Evolutionary conservation across 305 asterid genomes (phyloP), one percentile per base, ranked within the genome.

Genomic region (Plantago coronopus): DNA sequence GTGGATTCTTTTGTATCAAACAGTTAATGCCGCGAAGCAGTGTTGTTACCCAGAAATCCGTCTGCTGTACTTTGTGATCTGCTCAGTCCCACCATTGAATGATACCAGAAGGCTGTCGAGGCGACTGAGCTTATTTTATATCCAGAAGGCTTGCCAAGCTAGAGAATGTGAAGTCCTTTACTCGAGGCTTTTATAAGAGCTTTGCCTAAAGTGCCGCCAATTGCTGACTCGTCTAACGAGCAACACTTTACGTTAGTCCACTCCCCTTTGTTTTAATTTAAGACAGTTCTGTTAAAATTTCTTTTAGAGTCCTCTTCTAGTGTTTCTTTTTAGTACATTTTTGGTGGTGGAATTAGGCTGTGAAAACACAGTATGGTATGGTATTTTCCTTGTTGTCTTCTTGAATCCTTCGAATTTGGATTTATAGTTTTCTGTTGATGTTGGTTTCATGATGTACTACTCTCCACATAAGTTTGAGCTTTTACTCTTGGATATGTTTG

Each of bases 11-110:
- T 74, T 37, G 37, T 63, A 79, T 70, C 69, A 63, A 69, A 71
- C 81, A 66, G 76, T 64, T 68, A 61, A 66, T 66, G 79, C 76
- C 54, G 71, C 57, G 67, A 63, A 64, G 65, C 68, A 48, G 57
- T 65, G 59, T 67, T 46, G 56, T 56, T 59, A 69, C 57, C 57
- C 67, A 71, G 80, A 58, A 38, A 62, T 58, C 72, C 63, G 49
- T 66, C 62, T 60, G 48, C 69, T 45, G 62, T 57, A 55, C 56
- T 74, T 71, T 31, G 64, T 66, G 31, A 51, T 70, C 72, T 11
- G 58, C 48, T 54, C 63, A 58, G 64, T 64, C 46, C 47, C 65
- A 61, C 53, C 65, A 61, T 34, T 34, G 40, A 34, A 55, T 68
- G 67, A 70, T 62, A 56, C 66, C 49, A 64, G 74, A 44, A 65